Evolutionary conservation across 2,329 filamentous ascomycete genomes (phyloP).

Genomic region (Sphaerostilbella broomeana): DNA sequence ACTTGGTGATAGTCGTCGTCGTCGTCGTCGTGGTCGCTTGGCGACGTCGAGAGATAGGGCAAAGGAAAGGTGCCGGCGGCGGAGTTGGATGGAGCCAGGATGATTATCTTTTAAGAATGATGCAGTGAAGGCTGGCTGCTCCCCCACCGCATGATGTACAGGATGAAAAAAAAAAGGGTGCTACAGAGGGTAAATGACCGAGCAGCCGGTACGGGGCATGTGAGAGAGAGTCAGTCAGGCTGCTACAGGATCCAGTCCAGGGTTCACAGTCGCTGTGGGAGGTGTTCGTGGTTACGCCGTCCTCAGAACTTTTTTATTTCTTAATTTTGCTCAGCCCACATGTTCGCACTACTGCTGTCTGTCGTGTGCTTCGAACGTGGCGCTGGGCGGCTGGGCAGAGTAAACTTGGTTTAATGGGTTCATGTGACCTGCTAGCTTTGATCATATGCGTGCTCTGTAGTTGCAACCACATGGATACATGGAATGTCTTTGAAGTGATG

Average conservation of each 20-base stretch:
- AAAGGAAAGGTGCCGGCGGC: slow-evolving; percentile 22
- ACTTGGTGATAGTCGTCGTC: slow-evolving; percentile 20
- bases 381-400: slow-evolving; percentile 6
- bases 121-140: slow-evolving; percentile 50
- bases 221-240: too few species aligned
- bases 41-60: slow-evolving; percentile 6
- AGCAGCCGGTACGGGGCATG: too few species aligned
- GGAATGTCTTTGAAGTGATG: background rate
- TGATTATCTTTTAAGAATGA: slow-evolving; percentile 36
- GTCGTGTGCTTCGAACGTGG: slow-evolving; percentile 11
- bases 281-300: too few species aligned
- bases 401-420: background rate
- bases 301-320: too few species aligned
- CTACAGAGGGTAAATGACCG: background rate
- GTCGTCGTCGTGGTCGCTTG: slow-evolving; percentile 27
- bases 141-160: slow-evolving; percentile 48
- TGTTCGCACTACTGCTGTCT: too few species aligned
- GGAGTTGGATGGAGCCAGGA: slow-evolving; percentile 50
- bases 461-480: background rate
- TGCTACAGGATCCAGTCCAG: background rate
- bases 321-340: too few species aligned
- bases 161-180: background rate
- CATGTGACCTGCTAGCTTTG: slow-evolving; percentile 14
- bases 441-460: background rate
- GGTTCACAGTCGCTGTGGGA: too few species aligned